Evolutionary conservation across 768 basidiomycete genomes (phyloP), one percentile per base, ranked within the genome.

Genomic region (Tricholoma bakamatsutake): DNA sequence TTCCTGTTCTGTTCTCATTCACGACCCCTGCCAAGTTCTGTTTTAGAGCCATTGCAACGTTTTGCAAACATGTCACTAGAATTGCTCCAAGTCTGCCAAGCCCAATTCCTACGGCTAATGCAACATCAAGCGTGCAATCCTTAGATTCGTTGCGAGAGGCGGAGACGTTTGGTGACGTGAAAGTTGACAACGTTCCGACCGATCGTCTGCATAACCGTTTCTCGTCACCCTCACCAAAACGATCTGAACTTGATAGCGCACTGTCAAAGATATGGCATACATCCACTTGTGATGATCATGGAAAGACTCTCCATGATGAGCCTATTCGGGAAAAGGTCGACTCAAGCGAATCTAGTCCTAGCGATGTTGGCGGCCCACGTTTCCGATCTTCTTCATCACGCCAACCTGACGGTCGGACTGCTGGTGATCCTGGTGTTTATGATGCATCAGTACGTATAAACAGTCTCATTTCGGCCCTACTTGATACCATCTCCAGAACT

Each of bases 21-120:
- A 85, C 86, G 4, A 88, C 83, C 1, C 87, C 88, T 2, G 88
- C 80, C 8, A 91, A 91, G 63, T 92, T 79, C 61, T 90, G 88
- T 64, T 89, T 84, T 69, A 82, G 90, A 33, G 84, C 85, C 3
- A 85, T 91, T 50, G 87, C 90, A 17, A 75, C 73, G 7, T 92
- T 92, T 66, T 77, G 73, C 59, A 87, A 82, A 62, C 75, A 84
- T 49, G 80, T 87, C 18, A 88, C 85, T 0, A 81, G 80, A 17
- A 76, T 78, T 66, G 58, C 59, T 30, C 57, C 63, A 5, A 63
- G 62, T 34, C 55, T 64, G 54, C 55, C 60, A 42, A 55, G 58
- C 53, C 57, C 56, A 48, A n/a, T 58, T 54, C 17, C 58, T 24
- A 34, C 24, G 42, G 54, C 53, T 34, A 30, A 15, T 31, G 59